A percentile compares a stretch with the other conserved stretches of the same genome.
phyloP scores from a whole-genome alignment of 2,329 filamentous ascomycete species.

The Colletotrichum zoysiae region DNA sequence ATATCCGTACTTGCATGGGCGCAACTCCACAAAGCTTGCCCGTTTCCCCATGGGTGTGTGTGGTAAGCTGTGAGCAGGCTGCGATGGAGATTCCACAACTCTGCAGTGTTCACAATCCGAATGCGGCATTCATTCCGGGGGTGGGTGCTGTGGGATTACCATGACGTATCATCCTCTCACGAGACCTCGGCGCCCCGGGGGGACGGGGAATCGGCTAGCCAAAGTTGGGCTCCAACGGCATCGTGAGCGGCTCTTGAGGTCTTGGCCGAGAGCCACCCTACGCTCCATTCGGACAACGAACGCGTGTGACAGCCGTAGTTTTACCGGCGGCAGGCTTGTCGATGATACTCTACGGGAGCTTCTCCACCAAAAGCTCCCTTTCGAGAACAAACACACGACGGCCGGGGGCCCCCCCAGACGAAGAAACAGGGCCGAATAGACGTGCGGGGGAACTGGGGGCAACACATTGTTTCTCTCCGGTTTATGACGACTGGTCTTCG shows the following conservation, averaged over 20 bases:
- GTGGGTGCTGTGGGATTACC: background rate
- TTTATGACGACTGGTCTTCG: slow-evolving; percentile 30
- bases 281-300: slow-evolving; percentile 17
- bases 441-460: slow-evolving; percentile 34
- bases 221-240: slow-evolving; percentile 4
- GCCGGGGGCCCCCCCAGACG: background rate
- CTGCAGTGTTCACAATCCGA: background rate
- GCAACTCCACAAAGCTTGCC: slow-evolving; percentile 26
- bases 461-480: slow-evolving; percentile 22
- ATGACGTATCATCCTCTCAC: slow-evolving; percentile 32
- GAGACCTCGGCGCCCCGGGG: slow-evolving; percentile 14
- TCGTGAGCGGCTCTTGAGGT: background rate
- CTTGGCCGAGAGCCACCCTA: slow-evolving; percentile 6
- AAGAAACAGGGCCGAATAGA: slow-evolving; percentile 40
- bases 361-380: background rate
- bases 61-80: slow-evolving; percentile 7
- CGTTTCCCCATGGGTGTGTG: slow-evolving; percentile 26
- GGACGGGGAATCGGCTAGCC: background rate
- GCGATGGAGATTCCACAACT: slow-evolving; percentile 9
- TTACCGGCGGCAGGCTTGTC: slow-evolving; percentile 28
- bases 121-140: slow-evolving; percentile 20
- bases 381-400: slow-evolving; percentile 5
- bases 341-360: background rate
- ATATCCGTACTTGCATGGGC: slow-evolving; percentile 4
- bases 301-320: slow-evolving; percentile 21